Base-by-base conservation (phyloP, 139 green algal species). In the Chlorella sorokiniana region DNA sequence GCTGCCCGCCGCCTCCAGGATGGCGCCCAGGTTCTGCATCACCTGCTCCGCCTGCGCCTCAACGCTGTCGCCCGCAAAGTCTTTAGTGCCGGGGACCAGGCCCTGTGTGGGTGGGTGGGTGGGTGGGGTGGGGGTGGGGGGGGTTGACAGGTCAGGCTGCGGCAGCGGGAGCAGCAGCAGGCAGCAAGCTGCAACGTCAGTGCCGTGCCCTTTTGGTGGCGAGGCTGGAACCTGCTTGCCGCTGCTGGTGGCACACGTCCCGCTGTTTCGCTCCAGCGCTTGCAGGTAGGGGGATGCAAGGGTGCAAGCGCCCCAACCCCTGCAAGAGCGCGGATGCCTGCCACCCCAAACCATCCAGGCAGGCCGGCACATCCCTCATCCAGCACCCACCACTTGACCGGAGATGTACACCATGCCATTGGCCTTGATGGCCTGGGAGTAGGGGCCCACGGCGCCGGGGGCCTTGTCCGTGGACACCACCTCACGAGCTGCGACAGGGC, bases 11-110 rank as follows among this genome's bases (percentile, higher is more conserved):
- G 90, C 96, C 48, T 92, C 88, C 3, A 99, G 87, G 74, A 99
- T 97, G 11, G 92, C 95, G 27, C 93, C 94, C 87, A 99, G 90
- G 88, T 99, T 99, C 84, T 91, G 89, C 90, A 98, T 93, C 31
- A 91, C 90, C 86, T 92, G 88, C 82, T 97, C 89, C 4, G 93
- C 93, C 86, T 98, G 95, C 23, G 79, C 92, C 85, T 93, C 91
- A 7, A 97, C 91, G 33, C 90, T 89, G 1, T 88, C 82, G 8
- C 78, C 86, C 7, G 90, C 92, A 86, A 98, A 97, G 74, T 97
- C 88, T 89, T 95, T 97, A 14, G 94, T 98, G 73, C 73, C 73
- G 27, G 73, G 73, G 7, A 79, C 73, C 52, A 79, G 73, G 54
- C 54, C 54, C 73, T 79, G 73, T 20, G 81, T 85, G 70, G 1